Evolutionary conservation across 2,329 filamentous ascomycete genomes (phyloP), one percentile per base, ranked within the genome.

Genomic region (Stagonosporopsis tanaceti): DNA sequence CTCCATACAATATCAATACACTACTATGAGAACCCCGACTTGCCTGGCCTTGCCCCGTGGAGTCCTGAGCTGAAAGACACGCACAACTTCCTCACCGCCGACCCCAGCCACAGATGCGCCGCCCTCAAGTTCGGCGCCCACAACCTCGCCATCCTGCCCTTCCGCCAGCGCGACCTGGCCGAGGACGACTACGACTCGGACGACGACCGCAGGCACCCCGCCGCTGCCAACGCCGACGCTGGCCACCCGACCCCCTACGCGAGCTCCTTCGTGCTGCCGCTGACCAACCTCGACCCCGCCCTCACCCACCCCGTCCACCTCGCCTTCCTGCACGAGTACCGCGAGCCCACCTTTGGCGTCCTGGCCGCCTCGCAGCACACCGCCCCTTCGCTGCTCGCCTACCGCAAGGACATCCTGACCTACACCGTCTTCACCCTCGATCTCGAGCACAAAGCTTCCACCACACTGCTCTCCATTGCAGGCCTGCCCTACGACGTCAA

Each of bases 361-460:
- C 82, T 99, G 39, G 95, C 92, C 44, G 91, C 93, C 1, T 88
- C 87, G 50, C 81, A 87, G 62, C 83, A 88, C 34, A 87, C 89
- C 14, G 93, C 93, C n/a, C 83, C 84, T 53, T 89, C 91, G 3
- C 81, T 98, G 50, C 78, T 89, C 25, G 79, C 84, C 61, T 90
- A 93, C 69, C 86, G 92, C 63, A 95, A 89, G 71, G 95, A 99
- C 73, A 87, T 91, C 66, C 81, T 97, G 45, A 89, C 88, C 17
- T 99, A 97, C 79, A 93, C 93, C 71, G 94, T 99, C 60, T 97
- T 97, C 72, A 97, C 95, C 0, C 82, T 99, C 48, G 95, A 99
- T 72, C 83, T 99, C 45, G 92, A 97, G 69, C 93, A 98, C 75
- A 90, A 89, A 67, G 93, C 93, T 2, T 97, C 93, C 3, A 99